phyloP scores from a whole-genome alignment of 164 flowering plant species.

The Kingdonia uniflora region DNA sequence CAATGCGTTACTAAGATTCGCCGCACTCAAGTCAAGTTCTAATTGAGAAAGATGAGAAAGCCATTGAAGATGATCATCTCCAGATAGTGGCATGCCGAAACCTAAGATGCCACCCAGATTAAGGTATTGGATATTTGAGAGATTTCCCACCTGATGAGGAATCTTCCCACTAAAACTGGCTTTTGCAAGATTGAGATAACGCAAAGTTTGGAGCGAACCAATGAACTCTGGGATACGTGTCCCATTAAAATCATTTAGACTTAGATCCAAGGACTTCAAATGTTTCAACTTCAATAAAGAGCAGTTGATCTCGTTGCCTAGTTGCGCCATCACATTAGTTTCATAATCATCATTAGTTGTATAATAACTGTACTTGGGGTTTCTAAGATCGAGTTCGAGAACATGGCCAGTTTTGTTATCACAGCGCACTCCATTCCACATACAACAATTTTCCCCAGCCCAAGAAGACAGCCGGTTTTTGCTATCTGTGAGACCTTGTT shows the following conservation, averaged over 20 bases:
- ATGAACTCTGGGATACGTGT: constrained; percentile 6
- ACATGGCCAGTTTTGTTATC: constrained; percentile 1
- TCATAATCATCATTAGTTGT: neutral
- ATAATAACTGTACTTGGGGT: neutral
- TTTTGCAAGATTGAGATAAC: constrained; percentile 5
- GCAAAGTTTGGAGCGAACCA: constrained; percentile 7
- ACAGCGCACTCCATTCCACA: constrained; percentile 16
- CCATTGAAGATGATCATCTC: constrained; percentile 8
- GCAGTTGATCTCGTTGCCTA: constrained; percentile 3
- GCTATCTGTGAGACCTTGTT: constrained; percentile 10
- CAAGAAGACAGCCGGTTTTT: constrained; percentile 14
- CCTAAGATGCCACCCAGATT: neutral
- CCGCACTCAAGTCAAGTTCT: constrained; percentile 2
- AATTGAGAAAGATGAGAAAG: constrained; percentile 5
- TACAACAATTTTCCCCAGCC: constrained; percentile 15
- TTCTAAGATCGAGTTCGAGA: constrained; percentile 2
- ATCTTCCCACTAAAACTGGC: constrained; percentile 4
- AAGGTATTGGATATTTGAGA: constrained; percentile 7
- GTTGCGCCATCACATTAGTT: neutral
- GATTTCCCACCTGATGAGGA: constrained; percentile 12
- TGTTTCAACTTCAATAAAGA: constrained; percentile 9
- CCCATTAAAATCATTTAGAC: constrained; percentile 2
- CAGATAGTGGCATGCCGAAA: too few species aligned
- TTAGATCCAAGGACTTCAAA: constrained; percentile 10
- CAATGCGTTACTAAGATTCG: neutral